These are phyloP conservation scores for Sugiyamaella boreocaroliniensis DNA, from an alignment of 805 yeast genomes.

Conservation along the genomic window DNA sequence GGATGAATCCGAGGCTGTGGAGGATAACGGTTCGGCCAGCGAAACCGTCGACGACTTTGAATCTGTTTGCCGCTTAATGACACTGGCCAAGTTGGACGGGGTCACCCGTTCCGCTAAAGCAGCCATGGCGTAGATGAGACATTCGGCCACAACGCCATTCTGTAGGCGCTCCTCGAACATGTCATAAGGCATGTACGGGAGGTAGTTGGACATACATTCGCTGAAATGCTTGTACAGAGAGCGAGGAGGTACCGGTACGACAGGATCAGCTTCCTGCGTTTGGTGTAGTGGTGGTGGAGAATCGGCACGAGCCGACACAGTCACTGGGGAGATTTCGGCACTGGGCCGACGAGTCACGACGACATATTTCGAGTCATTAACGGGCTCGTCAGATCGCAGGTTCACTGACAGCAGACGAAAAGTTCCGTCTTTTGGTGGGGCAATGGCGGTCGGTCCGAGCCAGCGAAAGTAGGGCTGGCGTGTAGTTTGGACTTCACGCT, in stretches of 20 bases:
- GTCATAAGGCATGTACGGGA: conserved; percentile 21
- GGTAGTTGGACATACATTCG: conserved; percentile 17
- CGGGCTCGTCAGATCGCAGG: conserved; percentile 14
- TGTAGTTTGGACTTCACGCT: conserved; percentile 5
- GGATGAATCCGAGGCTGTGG: not conserved
- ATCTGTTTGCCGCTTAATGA: not conserved
- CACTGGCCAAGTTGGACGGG: conserved; percentile 4
- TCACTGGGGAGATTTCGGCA: not conserved
- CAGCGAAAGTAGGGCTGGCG: conserved; percentile 27
- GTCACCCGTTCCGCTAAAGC: conserved; percentile 20
- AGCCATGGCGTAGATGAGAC: conserved; percentile 25
- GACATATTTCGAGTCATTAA: conserved; percentile 7
- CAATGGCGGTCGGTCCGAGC: conserved; percentile 29
- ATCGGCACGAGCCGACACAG: not conserved
- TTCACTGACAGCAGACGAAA: conserved; percentile 26
- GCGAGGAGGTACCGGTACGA: conserved; percentile 13
- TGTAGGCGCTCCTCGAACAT: conserved; percentile 17
- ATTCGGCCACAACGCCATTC: conserved; percentile 21
- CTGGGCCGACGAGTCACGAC: conserved; percentile 13
- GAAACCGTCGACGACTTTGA: not conserved
- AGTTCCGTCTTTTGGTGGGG: conserved; percentile 24
- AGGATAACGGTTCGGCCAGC: not conserved
- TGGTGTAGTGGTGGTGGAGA: not conserved
- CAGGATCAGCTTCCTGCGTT: not conserved
- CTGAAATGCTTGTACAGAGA: conserved; percentile 14